Conservation (phyloP, 148 eudicot genomes). For the Polygonum maritimum region DNA sequence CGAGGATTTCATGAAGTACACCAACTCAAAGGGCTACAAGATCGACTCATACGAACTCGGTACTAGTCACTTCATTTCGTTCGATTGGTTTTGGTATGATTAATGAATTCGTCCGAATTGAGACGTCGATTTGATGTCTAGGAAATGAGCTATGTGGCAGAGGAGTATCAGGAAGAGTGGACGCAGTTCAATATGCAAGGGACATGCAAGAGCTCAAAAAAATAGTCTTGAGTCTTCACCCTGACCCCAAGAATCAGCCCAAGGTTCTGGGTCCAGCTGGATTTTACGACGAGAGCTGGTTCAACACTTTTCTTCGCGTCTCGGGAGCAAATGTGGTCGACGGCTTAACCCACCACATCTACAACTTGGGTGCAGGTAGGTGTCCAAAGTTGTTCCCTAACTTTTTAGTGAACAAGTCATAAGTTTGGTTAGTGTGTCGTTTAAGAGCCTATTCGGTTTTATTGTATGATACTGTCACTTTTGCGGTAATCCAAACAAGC, state of each 20-base stretch:
- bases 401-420: no score
- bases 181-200: constrained; percentile 37
- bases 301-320: constrained; percentile 20
- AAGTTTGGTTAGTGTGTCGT: no score
- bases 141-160: constrained; percentile 58
- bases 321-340: constrained; percentile 38
- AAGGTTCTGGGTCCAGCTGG: constrained; percentile 51
- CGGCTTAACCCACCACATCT: constrained; percentile 53
- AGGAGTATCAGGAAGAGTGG: constrained; percentile 33
- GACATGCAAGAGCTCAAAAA: constrained; percentile 27
- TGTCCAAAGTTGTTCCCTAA: no score
- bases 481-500: no score
- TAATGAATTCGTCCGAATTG: not conserved
- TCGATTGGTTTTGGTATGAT: not conserved
- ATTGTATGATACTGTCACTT: no score
- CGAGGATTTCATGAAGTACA: constrained; percentile 36
- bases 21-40: constrained; percentile 40
- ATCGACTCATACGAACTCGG: constrained; percentile 42
- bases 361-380: constrained; percentile 55
- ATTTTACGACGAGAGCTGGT: constrained; percentile 46
- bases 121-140: not conserved
- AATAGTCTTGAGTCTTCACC: constrained; percentile 29
- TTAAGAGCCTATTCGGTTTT: no score
- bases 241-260: constrained; percentile 20
- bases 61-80: not conserved